A percentile compares a stretch with the other conserved stretches of the same genome.
phyloP scores from a whole-genome alignment of 106 monocot species.

The Triglochin maritima region DNA sequence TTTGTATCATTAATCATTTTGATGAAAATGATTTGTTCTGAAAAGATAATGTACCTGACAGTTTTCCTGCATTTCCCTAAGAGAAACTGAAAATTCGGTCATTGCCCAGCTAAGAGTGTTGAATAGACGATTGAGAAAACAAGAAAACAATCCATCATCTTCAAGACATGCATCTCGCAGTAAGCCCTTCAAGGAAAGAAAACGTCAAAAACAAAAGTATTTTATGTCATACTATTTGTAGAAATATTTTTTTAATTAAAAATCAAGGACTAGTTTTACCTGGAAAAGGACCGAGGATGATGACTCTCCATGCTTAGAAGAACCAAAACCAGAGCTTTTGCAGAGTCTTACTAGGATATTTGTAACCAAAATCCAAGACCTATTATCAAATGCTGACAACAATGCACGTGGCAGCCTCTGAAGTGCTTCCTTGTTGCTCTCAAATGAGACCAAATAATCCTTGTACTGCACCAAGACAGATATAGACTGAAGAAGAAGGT shows the following conservation, averaged over 20 bases:
- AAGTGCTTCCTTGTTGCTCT: slow-evolving; percentile 69
- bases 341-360: slow-evolving; percentile 73
- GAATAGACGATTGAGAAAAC: slow-evolving; percentile 91
- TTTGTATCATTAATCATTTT: too few relatives aligned
- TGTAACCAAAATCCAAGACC: slow-evolving; percentile 93
- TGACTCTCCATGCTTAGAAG: slow-evolving; percentile 66
- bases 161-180: slow-evolving; percentile 58
- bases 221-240: neutral
- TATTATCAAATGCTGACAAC: slow-evolving; percentile 74
- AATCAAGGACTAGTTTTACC: slow-evolving; percentile 24
- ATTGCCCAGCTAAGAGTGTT: slow-evolving; percentile 98
- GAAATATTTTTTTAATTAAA: neutral
- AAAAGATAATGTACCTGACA: slow-evolving; percentile 39
- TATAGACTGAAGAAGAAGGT: slow-evolving; percentile 89
- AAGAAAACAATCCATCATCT: slow-evolving; percentile 68
- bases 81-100: slow-evolving; percentile 92
- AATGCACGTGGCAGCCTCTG: slow-evolving; percentile 70
- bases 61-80: slow-evolving; percentile 91
- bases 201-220: neutral
- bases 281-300: slow-evolving; percentile 74
- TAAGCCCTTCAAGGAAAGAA: slow-evolving; percentile 36
- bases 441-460: slow-evolving; percentile 73
- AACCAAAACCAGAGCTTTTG: slow-evolving; percentile 86
- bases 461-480: slow-evolving; percentile 75
- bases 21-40: too few relatives aligned